phyloP scores from a whole-genome alignment of 2,329 filamentous ascomycete species.

The Penicillium concentricum region DNA sequence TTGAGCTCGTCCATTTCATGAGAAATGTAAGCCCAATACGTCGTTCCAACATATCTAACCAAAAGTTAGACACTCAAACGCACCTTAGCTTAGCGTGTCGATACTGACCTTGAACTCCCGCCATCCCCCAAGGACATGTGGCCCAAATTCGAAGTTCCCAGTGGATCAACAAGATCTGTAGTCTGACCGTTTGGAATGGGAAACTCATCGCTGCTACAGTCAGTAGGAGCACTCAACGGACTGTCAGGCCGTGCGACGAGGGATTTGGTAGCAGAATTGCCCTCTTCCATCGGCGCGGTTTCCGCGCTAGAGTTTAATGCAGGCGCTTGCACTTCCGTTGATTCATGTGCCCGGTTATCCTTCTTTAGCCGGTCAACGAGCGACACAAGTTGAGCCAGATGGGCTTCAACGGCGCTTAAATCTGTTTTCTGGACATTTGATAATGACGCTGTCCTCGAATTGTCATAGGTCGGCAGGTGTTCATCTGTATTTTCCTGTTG shows the following conservation, averaged over 20 bases:
- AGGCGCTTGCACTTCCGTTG: not conserved
- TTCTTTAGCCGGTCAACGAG: not conserved
- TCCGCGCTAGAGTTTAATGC: too few species aligned
- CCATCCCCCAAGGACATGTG: constrained; percentile 46
- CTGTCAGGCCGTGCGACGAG: too few species aligned
- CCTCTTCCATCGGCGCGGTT: constrained; percentile 12
- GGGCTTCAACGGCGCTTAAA: not conserved
- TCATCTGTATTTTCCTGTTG: not conserved
- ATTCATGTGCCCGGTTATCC: not conserved
- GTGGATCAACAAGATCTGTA: constrained; percentile 43
- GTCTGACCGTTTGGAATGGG: constrained; percentile 43
- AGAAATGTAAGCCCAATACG: constrained; percentile 48
- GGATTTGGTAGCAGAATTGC: not conserved
- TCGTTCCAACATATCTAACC: constrained; percentile 45
- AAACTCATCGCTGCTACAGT: constrained; percentile 42
- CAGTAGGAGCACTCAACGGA: constrained; percentile 25
- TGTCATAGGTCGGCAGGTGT: not conserved
- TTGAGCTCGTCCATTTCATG: constrained; percentile 48
- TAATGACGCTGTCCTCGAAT: not conserved
- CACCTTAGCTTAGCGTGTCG: not conserved
- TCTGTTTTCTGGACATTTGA: not conserved
- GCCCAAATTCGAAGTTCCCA: constrained; percentile 43
- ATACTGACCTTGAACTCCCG: constrained; percentile 34
- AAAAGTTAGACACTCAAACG: not conserved
- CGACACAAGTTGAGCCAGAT: not conserved